A percentile compares a stretch with the other conserved stretches of the same genome.
Evolutionary conservation across 2,329 filamentous ascomycete genomes (phyloP).

Genomic region (Sporothrix curviconia): DNA sequence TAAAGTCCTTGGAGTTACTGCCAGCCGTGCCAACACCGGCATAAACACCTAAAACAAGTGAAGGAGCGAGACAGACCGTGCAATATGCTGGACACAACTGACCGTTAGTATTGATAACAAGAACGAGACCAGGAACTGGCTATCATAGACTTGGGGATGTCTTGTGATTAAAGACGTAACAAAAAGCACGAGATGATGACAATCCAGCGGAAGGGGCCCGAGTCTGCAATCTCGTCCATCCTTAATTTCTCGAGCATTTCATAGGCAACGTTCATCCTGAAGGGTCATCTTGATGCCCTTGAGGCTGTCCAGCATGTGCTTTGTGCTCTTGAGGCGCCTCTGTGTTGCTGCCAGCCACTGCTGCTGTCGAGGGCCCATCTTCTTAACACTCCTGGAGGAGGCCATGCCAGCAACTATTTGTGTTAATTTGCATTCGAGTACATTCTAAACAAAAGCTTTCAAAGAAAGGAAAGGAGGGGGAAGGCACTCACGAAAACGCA

Average conservation of each 20-base stretch:
- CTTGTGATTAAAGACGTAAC: not conserved
- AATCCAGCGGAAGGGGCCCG: not conserved
- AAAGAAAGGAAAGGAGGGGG: not conserved
- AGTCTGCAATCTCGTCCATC: not conserved
- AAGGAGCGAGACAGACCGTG: not conserved
- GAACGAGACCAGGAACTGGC: too few species aligned
- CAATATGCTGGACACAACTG: not conserved
- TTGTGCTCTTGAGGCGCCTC: not conserved
- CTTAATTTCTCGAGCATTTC: not conserved
- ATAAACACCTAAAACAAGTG: not conserved
- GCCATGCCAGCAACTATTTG: not conserved
- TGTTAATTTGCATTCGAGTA: not conserved
- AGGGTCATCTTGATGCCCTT: conserved; percentile 6
- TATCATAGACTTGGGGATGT: too few species aligned
- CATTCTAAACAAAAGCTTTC: not conserved
- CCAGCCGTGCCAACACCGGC: not conserved
- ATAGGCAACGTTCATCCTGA: not conserved
- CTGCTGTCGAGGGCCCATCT: not conserved
- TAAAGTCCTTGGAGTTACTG: not conserved
- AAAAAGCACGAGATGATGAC: not conserved
- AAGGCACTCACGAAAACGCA: not conserved
- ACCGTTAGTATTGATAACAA: not conserved
- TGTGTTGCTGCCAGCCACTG: conserved; percentile 3
- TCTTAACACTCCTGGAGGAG: not conserved
- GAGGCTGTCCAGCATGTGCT: conserved; percentile 7